phyloP scores from a whole-genome alignment of 1,284 basidiomycete genomes.

The Sanguinoderma infundibulare region DNA sequence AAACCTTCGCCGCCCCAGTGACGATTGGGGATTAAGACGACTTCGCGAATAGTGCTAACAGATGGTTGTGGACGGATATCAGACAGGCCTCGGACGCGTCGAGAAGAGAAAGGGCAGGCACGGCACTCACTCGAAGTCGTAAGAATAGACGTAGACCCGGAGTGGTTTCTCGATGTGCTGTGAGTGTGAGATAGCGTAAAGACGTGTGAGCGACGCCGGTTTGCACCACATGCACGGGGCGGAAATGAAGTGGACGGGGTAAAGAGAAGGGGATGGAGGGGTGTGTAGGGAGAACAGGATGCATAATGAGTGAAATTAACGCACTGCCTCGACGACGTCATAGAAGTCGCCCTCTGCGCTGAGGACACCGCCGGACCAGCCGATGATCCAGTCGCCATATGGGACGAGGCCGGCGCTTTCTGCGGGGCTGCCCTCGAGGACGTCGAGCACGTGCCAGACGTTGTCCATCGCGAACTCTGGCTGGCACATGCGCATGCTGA shows the following conservation, averaged over 20 bases:
- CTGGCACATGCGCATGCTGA: conserved; percentile 91
- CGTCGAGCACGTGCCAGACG: conserved; percentile 98
- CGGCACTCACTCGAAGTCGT: conserved; percentile 93
- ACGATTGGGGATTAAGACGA: conserved; percentile 90
- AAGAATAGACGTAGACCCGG: conserved; percentile 94
- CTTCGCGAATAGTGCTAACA: conserved; percentile 84
- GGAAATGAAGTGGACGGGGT: conserved; percentile 11
- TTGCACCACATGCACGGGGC: conserved; percentile 10
- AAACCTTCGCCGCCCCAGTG: conserved; percentile 97
- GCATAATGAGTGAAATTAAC: conserved; percentile 33
- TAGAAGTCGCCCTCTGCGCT: conserved; percentile 97
- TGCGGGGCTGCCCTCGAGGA: conserved; percentile 94
- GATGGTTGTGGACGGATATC: conserved; percentile 11
- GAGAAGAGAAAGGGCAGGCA: conserved; percentile 22
- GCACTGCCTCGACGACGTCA: conserved; percentile 90
- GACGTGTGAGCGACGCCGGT: neutral
- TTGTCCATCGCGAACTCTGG: conserved; percentile 89
- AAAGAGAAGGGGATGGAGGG: neutral
- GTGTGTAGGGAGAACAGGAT: neutral
- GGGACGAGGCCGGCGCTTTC: conserved; percentile 88
- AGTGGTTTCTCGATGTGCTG: conserved; percentile 94
- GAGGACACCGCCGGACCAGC: conserved; percentile 94
- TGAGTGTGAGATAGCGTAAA: conserved; percentile 36
- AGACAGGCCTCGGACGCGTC: conserved; percentile 25
- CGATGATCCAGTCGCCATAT: conserved; percentile 89